phyloP scores from a whole-genome alignment of 495 filamentous ascomycete species.

The Xylaria sp. region DNA sequence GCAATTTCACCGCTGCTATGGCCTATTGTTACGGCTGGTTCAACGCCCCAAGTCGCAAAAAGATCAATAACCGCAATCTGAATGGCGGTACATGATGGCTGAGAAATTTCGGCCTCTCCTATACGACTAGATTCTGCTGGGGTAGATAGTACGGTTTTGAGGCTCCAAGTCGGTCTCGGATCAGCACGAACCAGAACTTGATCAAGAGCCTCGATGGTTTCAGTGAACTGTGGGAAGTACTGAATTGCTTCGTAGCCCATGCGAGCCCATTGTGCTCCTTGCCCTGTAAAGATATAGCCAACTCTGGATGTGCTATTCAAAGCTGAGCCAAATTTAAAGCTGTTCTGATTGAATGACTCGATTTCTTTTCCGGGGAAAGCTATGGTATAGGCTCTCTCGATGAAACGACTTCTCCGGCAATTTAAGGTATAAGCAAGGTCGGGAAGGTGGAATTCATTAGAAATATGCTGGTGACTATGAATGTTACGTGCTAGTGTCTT shows the following conservation, averaged over 20 bases:
- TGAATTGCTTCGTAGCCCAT: neutral
- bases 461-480: neutral
- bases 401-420: neutral
- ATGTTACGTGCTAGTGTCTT: neutral
- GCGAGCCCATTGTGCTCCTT: neutral
- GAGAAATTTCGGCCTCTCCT: too few relatives aligned
- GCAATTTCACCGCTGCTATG: too few relatives aligned
- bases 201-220: conserved; percentile 23
- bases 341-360: neutral
- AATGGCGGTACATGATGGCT: too few relatives aligned
- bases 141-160: too few relatives aligned
- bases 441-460: neutral
- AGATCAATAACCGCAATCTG: too few relatives aligned
- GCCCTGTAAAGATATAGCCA: neutral
- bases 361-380: neutral
- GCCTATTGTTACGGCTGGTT: too few relatives aligned
- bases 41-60: too few relatives aligned
- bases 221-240: neutral
- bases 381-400: neutral
- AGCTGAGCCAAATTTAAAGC: neutral
- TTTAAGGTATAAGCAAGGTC: conserved; percentile 10
- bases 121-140: too few relatives aligned
- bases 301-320: neutral
- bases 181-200: conserved; percentile 1
- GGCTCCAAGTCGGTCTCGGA: too few relatives aligned